These are phyloP conservation scores for Hypoxylon rubiginosum DNA, from an alignment of 2,329 filamentous ascomycete species.

Conservation along the genomic window DNA sequence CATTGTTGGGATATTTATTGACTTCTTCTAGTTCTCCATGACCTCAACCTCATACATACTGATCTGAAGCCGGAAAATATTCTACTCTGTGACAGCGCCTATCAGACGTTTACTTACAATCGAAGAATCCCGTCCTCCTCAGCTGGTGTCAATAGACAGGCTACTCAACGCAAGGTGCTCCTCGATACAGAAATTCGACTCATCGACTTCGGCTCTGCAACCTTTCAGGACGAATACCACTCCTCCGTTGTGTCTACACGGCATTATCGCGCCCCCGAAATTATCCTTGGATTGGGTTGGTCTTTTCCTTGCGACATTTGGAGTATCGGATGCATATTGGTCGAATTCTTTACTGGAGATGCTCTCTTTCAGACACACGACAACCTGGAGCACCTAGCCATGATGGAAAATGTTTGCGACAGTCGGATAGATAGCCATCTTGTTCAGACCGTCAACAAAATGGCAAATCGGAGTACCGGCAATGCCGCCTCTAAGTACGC, in stretches of 20 bases:
- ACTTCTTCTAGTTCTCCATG: conserved; percentile 80
- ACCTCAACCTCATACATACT: conserved; percentile 97
- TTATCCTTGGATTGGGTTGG: conserved; percentile 78
- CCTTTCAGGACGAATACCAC: conserved; percentile 80
- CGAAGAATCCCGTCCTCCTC: conserved; percentile 77
- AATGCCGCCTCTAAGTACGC: conserved; percentile 75
- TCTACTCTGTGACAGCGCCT: conserved; percentile 73
- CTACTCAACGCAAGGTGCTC: conserved; percentile 73
- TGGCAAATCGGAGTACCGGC: conserved; percentile 67
- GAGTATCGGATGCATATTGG: conserved; percentile 80
- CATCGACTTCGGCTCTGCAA: conserved; percentile 80
- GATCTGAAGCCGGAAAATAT: conserved; percentile 80
- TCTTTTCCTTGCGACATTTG: conserved; percentile 80
- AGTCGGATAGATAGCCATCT: conserved; percentile 70
- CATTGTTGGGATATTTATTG: conserved; percentile 33
- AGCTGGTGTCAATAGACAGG: conserved; percentile 69
- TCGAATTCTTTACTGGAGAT: conserved; percentile 79
- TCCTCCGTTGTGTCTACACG: conserved; percentile 78
- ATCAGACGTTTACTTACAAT: conserved; percentile 79
- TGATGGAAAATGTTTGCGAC: conserved; percentile 79
- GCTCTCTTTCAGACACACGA: conserved; percentile 80
- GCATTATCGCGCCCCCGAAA: conserved; percentile 78
- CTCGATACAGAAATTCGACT: conserved; percentile 77
- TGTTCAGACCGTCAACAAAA: conserved; percentile 69
- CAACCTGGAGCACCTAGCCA: conserved; percentile 79